Evolutionary conservation across 495 filamentous ascomycete genomes (phyloP).

Genomic region (Hyphodiscus hymeniophilus): DNA sequence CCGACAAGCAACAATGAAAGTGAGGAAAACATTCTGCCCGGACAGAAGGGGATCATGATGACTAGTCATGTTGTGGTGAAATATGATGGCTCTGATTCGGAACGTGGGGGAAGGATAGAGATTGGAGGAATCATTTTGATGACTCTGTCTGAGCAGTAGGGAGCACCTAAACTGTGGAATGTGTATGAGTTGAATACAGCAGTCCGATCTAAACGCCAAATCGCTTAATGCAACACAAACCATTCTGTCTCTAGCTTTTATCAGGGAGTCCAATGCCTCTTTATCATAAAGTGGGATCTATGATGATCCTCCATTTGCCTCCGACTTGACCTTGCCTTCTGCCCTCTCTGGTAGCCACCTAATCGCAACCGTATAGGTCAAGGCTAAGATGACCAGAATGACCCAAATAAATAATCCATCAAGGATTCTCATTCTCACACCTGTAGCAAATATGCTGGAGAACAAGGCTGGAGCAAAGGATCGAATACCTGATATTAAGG

Average conservation of each 20-base stretch:
- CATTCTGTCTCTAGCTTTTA: no score
- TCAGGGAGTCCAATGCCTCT: no score
- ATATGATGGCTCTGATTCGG: not conserved
- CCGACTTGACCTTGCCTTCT: not conserved
- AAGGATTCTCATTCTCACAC: slow-evolving; percentile 45
- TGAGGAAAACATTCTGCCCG: not conserved
- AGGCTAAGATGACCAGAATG: slow-evolving; percentile 41
- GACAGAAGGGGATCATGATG: not conserved
- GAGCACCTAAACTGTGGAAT: no score
- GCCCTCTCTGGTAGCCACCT: slow-evolving; percentile 1
- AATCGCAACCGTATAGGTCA: slow-evolving; percentile 34
- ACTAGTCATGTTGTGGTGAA: not conserved
- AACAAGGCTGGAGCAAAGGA: slow-evolving; percentile 53
- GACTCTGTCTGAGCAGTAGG: no score
- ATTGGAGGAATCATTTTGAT: no score
- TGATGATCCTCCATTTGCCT: not conserved
- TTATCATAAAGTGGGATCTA: no score
- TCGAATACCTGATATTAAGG: slow-evolving; percentile 40
- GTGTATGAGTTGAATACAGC: no score
- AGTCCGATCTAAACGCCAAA: no score
- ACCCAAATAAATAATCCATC: slow-evolving; percentile 60
- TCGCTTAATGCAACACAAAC: no score
- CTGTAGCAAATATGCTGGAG: slow-evolving; percentile 52
- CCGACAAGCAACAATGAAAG: not conserved
- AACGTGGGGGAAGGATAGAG: no score